These are phyloP conservation scores for Schizopora paradoxa DNA, from an alignment of 1,284 basidiomycete genomes.

Conservation along the genomic window DNA sequence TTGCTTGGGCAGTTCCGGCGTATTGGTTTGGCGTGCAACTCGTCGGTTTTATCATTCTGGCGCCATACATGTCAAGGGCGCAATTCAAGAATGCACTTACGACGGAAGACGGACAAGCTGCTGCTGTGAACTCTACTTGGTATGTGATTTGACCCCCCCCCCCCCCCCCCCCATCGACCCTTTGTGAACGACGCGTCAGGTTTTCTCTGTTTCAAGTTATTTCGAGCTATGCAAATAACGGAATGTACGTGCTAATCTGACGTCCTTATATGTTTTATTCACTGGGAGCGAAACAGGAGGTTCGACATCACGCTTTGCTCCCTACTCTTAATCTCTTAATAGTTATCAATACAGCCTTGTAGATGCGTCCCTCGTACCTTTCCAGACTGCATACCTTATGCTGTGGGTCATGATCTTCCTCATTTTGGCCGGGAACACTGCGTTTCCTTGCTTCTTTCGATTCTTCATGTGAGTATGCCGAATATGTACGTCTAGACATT, in stretches of 20 bases:
- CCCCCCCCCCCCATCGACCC: too few species aligned
- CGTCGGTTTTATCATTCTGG: not conserved
- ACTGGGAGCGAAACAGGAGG: too few species aligned
- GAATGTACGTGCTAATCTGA: not conserved
- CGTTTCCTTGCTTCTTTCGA: slow-evolving; percentile 24
- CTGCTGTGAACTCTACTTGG: not conserved
- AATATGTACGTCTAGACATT: not conserved
- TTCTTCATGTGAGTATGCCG: slow-evolving; percentile 33
- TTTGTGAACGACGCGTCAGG: slow-evolving; percentile 15
- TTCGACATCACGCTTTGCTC: too few species aligned
- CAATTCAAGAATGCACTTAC: not conserved
- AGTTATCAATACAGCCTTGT: too few species aligned
- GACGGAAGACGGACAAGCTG: not conserved
- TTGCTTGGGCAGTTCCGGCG: slow-evolving; percentile 33
- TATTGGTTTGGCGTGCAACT: slow-evolving; percentile 14
- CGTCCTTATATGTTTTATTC: too few species aligned
- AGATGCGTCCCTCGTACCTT: slow-evolving; percentile 39
- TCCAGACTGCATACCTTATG: slow-evolving; percentile 48
- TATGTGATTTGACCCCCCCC: not conserved
- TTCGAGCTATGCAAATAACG: slow-evolving; percentile 32
- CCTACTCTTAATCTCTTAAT: too few species aligned
- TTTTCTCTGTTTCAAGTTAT: slow-evolving; percentile 39
- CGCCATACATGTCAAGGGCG: not conserved
- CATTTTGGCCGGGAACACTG: slow-evolving; percentile 51
- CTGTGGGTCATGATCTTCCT: slow-evolving; percentile 45